Evolutionary conservation across 805 yeast species (phyloP).

Genomic region (Wickerhamiella bombiphila): DNA sequence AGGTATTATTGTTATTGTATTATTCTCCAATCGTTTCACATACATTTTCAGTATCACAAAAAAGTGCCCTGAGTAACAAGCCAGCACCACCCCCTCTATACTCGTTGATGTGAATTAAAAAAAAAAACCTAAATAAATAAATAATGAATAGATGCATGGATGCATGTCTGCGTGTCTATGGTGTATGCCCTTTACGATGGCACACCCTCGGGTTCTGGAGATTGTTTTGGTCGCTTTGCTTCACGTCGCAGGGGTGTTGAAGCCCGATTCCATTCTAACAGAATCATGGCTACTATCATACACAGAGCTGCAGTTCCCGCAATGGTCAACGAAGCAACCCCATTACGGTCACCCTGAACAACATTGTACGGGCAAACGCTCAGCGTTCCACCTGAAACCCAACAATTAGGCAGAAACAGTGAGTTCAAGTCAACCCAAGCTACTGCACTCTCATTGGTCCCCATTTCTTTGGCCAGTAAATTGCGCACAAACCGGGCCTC

Average conservation of each 20-base stretch:
- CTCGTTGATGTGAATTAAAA: too few species aligned
- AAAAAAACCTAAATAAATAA: not conserved
- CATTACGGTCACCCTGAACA: conserved; percentile 38
- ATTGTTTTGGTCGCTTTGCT: conserved; percentile 33
- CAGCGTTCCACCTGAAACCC: conserved; percentile 72
- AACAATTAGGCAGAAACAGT: conserved; percentile 56
- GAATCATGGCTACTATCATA: conserved; percentile 35
- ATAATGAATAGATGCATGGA: too few species aligned
- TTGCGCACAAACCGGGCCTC: conserved; percentile 27
- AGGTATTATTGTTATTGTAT: too few species aligned
- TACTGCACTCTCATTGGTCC: conserved; percentile 18
- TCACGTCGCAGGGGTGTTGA: conserved; percentile 39
- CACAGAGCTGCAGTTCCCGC: conserved; percentile 44
- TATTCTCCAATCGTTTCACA: too few species aligned
- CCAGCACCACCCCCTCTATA: too few species aligned
- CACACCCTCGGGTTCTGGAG: conserved; percentile 73
- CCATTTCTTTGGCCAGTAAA: conserved; percentile 1
- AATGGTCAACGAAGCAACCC: conserved; percentile 52
- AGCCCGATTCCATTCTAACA: conserved; percentile 37
- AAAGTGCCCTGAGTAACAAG: too few species aligned
- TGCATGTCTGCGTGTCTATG: not conserved
- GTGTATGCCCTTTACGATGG: conserved; percentile 41
- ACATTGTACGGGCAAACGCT: conserved; percentile 66
- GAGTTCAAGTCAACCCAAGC: conserved; percentile 79
- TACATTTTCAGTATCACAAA: too few species aligned